These are phyloP conservation scores for Yarrowia sp. DNA, from an alignment of 805 yeast species.

Conservation along the genomic window DNA sequence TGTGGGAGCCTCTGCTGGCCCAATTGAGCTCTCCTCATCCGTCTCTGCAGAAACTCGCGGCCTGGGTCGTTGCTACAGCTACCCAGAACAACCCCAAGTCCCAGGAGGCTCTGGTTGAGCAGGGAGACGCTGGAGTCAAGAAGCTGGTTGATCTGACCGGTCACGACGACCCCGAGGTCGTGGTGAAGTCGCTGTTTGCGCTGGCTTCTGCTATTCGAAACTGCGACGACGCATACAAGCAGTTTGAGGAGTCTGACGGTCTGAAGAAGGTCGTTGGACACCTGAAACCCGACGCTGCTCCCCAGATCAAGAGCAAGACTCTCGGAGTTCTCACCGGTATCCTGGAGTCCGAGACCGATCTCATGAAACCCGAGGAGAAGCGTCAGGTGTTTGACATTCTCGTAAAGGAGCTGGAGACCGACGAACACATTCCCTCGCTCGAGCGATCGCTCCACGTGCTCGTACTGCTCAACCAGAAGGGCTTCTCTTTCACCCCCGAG, in stretches of 20 bases:
- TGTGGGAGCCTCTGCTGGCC: conserved; percentile 77
- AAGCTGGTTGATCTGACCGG: conserved; percentile 46
- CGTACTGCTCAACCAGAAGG: conserved; percentile 39
- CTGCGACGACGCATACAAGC: conserved; percentile 60
- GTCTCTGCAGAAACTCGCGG: conserved; percentile 62
- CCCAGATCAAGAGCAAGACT: conserved; percentile 40
- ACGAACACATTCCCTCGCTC: conserved; percentile 46
- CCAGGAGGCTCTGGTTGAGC: conserved; percentile 64
- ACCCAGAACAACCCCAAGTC: conserved; percentile 86
- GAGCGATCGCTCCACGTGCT: conserved; percentile 48
- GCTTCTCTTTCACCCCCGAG: conserved; percentile 41
- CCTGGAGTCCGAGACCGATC: conserved; percentile 43
- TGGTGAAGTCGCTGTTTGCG: conserved; percentile 77
- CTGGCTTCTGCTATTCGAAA: conserved; percentile 77
- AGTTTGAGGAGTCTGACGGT: conserved; percentile 66
- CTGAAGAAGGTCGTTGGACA: conserved; percentile 59
- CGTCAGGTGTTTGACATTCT: conserved; percentile 39
- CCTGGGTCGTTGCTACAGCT: conserved; percentile 85
- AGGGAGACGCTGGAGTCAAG: conserved; percentile 46
- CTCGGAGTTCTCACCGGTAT: conserved; percentile 43
- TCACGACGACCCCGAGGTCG: conserved; percentile 44
- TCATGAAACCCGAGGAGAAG: conserved; percentile 40
- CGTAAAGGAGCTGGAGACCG: conserved; percentile 40
- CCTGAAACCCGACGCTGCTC: conserved; percentile 39
- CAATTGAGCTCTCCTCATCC: conserved; percentile 57